Evolutionary conservation across 2,329 filamentous ascomycete genomes (phyloP).

Genomic region (Trichophyton mentagrophytes): DNA sequence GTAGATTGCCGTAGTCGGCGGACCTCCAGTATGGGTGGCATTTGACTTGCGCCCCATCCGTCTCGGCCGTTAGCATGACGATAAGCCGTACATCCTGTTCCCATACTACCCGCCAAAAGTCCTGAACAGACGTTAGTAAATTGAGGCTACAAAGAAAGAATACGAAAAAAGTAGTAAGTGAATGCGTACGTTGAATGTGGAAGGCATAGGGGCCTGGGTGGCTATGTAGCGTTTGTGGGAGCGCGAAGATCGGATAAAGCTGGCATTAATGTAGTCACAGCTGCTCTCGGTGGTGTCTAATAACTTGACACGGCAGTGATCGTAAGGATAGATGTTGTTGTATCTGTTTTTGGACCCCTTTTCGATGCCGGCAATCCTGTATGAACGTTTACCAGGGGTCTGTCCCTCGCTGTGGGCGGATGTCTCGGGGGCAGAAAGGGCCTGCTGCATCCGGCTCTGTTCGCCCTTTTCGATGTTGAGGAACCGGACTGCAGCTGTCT

Average conservation of each 20-base stretch:
- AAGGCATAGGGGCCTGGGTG: slow-evolving; percentile 81
- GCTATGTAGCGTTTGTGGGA: slow-evolving; percentile 93
- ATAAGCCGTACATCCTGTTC: slow-evolving; percentile 90
- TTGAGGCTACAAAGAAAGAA: no score
- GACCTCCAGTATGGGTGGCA: slow-evolving; percentile 88
- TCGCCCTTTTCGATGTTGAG: slow-evolving; percentile 72
- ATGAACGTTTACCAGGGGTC: slow-evolving; percentile 28
- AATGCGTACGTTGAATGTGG: slow-evolving; percentile 68
- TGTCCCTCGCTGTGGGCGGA: slow-evolving; percentile 29
- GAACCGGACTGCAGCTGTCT: slow-evolving; percentile 69
- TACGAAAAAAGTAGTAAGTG: no score
- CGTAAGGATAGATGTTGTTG: slow-evolving; percentile 94
- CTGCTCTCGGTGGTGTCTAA: slow-evolving; percentile 51
- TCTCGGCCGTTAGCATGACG: slow-evolving; percentile 91
- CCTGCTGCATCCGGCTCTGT: slow-evolving; percentile 84
- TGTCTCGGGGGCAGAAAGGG: slow-evolving; percentile 44
- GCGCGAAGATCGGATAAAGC: slow-evolving; percentile 62
- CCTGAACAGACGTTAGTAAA: slow-evolving; percentile 38
- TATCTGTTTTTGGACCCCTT: slow-evolving; percentile 93
- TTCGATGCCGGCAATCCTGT: slow-evolving; percentile 82
- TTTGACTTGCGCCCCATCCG: slow-evolving; percentile 85
- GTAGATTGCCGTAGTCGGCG: slow-evolving; percentile 63
- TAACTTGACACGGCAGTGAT: slow-evolving; percentile 77
- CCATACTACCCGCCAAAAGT: slow-evolving; percentile 98
- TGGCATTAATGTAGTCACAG: slow-evolving; percentile 95